phyloP scores from a whole-genome alignment of 2,329 filamentous ascomycete species.

The Cladosporium colombiae region DNA sequence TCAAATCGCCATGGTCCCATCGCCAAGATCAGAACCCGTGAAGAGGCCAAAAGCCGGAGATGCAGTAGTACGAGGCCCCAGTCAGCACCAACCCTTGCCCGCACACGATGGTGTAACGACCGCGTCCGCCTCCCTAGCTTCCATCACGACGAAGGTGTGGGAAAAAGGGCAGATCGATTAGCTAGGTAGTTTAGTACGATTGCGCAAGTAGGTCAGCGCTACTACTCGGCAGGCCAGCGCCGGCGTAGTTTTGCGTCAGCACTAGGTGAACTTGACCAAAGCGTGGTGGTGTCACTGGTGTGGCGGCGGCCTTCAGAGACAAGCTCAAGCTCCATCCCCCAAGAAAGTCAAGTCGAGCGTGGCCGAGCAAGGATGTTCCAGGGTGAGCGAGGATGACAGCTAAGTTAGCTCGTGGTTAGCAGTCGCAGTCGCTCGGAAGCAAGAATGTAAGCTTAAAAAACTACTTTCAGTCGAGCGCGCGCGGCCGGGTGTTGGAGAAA shows the following conservation, averaged over 20 bases:
- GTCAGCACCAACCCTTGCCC: background rate
- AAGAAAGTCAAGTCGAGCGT: background rate
- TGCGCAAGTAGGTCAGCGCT: background rate
- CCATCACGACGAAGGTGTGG: background rate
- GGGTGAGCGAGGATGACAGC: background rate
- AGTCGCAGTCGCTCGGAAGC: background rate
- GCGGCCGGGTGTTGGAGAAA: background rate
- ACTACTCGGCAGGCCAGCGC: background rate
- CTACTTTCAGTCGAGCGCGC: background rate
- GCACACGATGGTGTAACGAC: background rate
- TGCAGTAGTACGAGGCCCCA: too few species aligned
- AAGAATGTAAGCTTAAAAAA: slow-evolving; percentile 18
- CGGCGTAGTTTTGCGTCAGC: background rate
- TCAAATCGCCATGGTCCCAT: background rate
- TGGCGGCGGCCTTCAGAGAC: background rate
- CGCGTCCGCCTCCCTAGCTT: background rate
- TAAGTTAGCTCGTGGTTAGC: background rate
- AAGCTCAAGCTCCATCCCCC: background rate
- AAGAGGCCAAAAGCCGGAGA: background rate
- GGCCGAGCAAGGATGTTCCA: background rate
- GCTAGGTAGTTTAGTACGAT: background rate
- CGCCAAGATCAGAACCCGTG: background rate
- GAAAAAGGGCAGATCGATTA: background rate
- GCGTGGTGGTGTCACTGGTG: background rate
- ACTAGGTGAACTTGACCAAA: background rate